A percentile compares a stretch with the other conserved stretches of the same genome.
Conservation (phyloP, 139 green algal genomes). For the Chlorella sorokiniana region DNA sequence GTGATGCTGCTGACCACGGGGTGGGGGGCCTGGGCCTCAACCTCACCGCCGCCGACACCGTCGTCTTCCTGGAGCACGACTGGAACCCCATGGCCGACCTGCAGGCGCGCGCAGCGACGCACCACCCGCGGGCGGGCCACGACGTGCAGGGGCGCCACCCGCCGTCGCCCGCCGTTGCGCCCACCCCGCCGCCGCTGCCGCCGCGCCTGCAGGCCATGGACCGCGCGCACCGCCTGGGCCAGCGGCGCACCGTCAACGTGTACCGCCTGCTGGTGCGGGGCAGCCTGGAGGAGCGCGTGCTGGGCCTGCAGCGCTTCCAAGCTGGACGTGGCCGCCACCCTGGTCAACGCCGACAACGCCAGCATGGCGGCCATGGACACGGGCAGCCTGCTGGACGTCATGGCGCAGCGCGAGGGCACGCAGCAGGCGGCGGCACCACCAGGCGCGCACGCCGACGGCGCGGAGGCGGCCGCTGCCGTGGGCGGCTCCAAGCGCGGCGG, state of each 20-base stretch:
- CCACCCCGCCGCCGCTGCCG: too few species aligned
- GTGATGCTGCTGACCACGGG: constrained; percentile 96
- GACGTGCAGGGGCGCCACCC: too few species aligned
- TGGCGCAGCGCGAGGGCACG: too few species aligned
- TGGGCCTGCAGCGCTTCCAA: constrained; percentile 98
- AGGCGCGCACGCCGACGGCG: constrained; percentile 11
- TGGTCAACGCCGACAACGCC: constrained; percentile 82
- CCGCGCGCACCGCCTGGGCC: constrained; percentile 94
- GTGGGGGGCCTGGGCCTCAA: constrained; percentile 96
- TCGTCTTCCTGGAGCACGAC: constrained; percentile 99
- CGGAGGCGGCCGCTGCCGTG: constrained; percentile 23
- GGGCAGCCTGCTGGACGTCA: constrained; percentile 82
- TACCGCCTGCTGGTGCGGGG: constrained; percentile 88
- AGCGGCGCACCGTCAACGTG: constrained; percentile 93
- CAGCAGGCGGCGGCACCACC: constrained; percentile 30
- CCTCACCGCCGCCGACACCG: constrained; percentile 94
- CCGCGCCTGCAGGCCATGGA: constrained; percentile 91
- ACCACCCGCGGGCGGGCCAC: too few species aligned
- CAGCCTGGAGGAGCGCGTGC: constrained; percentile 80
- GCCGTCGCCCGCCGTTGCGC: too few species aligned
- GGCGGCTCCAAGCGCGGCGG: constrained; percentile 35
- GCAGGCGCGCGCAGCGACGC: constrained; percentile 74
- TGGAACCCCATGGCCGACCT: constrained; percentile 99
- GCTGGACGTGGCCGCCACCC: constrained; percentile 79
- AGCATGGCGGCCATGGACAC: constrained; percentile 83